Conservation (phyloP, 441 rosid species). For the Pelargonium australe region DNA sequence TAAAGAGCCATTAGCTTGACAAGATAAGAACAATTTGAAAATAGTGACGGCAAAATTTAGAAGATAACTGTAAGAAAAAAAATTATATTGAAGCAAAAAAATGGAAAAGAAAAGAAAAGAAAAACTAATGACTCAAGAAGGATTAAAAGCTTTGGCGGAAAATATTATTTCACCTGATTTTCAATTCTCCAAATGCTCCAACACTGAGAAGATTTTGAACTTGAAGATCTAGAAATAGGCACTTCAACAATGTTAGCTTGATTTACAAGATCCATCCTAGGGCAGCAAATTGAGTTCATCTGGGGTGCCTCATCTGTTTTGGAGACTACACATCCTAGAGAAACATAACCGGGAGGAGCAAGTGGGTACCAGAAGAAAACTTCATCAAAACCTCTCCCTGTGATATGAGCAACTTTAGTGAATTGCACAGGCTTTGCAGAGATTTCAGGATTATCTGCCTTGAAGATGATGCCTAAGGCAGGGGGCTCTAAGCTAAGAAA, state of each 20-base stretch:
- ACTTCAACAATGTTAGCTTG: slow-evolving; percentile 72
- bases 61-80: slow-evolving; percentile 12
- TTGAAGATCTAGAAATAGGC: slow-evolving; percentile 74
- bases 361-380: slow-evolving; percentile 95
- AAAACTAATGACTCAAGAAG: neutral
- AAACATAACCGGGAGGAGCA: slow-evolving; percentile 95
- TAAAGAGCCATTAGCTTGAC: slow-evolving; percentile 13
- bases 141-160: slow-evolving; percentile 11
- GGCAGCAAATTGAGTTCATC: slow-evolving; percentile 72
- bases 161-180: slow-evolving; percentile 66
- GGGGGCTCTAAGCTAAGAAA: slow-evolving; percentile 86
- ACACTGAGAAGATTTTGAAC: slow-evolving; percentile 70
- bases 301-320: slow-evolving; percentile 70
- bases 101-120: neutral
- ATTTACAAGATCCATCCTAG: slow-evolving; percentile 87
- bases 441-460: slow-evolving; percentile 65
- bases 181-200: slow-evolving; percentile 99
- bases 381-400: slow-evolving; percentile 85
- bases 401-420: slow-evolving; percentile 78
- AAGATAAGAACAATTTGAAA: slow-evolving; percentile 10
- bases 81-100: slow-evolving; percentile 3
- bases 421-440: slow-evolving; percentile 92
- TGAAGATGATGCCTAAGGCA: slow-evolving; percentile 72
- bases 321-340: slow-evolving; percentile 87
- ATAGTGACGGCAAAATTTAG: neutral